Conservation (phyloP, 73 alveolate species). For the Paramecium sexaurelia region DNA sequence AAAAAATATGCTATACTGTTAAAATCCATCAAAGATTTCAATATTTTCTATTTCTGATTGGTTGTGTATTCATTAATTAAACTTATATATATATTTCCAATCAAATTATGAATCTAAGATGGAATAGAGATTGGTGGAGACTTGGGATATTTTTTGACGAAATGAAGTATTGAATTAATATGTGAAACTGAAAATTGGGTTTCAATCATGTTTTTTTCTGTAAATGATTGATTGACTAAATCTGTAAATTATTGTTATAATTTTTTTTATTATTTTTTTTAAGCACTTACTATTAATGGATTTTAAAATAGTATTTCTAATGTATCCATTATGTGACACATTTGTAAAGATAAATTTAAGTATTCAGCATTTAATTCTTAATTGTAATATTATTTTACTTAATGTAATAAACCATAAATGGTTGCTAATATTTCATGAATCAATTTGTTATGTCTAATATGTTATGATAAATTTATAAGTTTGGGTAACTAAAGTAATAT, state of each 20-base stretch:
- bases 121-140: slow-evolving; percentile 21
- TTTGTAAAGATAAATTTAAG: neutral
- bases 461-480: slow-evolving; percentile 5
- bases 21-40: neutral
- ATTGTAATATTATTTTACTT: neutral
- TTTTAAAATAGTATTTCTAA: neutral
- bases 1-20: neutral
- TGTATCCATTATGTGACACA: neutral
- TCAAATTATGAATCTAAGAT: neutral
- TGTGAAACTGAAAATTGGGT: neutral
- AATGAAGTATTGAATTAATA: neutral
- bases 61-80: neutral
- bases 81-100: slow-evolving; percentile 33
- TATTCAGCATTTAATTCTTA: neutral
- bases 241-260: slow-evolving; percentile 2
- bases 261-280: neutral
- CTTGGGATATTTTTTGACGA: slow-evolving; percentile 6
- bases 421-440: slow-evolving; percentile 42
- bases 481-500: slow-evolving; percentile 5
- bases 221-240: neutral
- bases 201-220: neutral
- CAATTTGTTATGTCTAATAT: neutral
- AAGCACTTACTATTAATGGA: neutral
- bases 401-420: neutral
- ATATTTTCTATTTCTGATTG: neutral